phyloP scores from a whole-genome alignment of 1,139 yeast species.

The Suhomyces taliae region DNA sequence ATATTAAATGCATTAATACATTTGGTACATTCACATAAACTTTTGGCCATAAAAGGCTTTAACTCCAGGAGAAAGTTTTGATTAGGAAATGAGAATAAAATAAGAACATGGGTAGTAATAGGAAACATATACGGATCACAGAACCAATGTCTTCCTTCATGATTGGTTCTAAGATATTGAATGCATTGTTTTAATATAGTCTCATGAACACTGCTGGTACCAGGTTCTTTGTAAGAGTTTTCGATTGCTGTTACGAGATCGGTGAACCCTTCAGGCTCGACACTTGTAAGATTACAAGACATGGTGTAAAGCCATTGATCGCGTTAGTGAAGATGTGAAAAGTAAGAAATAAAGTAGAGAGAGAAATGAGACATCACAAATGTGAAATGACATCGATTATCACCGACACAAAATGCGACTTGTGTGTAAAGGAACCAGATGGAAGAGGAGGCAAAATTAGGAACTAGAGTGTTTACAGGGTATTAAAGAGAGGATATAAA shows the following conservation, averaged over 20 bases:
- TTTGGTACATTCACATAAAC: conserved; percentile 47
- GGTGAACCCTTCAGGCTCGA: conserved; percentile 28
- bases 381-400: no score
- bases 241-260: conserved; percentile 22
- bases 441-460: no score
- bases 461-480: no score
- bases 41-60: conserved; percentile 37
- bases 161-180: conserved; percentile 23
- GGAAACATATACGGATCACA: conserved; percentile 53
- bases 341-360: no score
- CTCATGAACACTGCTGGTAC: conserved; percentile 27
- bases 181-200: conserved; percentile 27
- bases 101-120: conserved; percentile 52
- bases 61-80: conserved; percentile 44
- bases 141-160: conserved; percentile 46
- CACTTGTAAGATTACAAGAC: not conserved
- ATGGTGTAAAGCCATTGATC: no score
- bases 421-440: no score
- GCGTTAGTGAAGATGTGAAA: no score
- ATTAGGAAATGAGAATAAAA: conserved; percentile 59
- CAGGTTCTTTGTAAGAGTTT: conserved; percentile 25
- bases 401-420: no score
- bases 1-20: conserved; percentile 55
- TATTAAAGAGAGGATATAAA: no score
- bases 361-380: no score